Base-by-base conservation (phyloP, 306 rosid genomes). In the Glycine latifolia region DNA sequence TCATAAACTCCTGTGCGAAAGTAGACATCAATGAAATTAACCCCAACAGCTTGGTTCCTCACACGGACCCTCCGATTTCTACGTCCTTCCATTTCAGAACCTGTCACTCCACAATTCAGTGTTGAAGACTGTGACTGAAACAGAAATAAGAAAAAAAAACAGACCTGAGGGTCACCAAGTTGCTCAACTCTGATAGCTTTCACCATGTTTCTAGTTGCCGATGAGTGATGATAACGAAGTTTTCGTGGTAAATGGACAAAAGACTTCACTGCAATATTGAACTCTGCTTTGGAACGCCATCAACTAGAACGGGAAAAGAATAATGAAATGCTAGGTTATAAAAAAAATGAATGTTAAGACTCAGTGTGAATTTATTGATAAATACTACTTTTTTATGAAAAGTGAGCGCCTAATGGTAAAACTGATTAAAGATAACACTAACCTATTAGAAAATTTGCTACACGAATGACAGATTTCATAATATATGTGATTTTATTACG, bases 41-140 rank as follows among this genome's bases (percentile, higher is more conserved):
- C 20, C 26, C 98, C 97, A 74, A 91, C 59, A 20, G 98, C 97
- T 84, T 85, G 88, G 87, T 88, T 87, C 86, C 63, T 91, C 37
- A 91, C 91, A 37, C 90, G 92, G 55, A 93, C 86, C 81, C 91
- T 66, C 89, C 94, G 7, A 91, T 79, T 78, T 89, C 90, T 79
- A 91, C 92, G 79, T 92, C 92, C 73, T 92, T 94, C 96, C 91
- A 91, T 78, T 87, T 91, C 60, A 93, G 88, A 33, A 92, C 97
- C 97, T 92, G 80, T 46, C 73, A 68, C 6, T 39, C 59, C 61
- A 54, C 71, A 47, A 76, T 76, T 26, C 6, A 60, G 71, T 12
- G 13, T 20, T 59, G 1, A 20, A 55, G 16, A 0, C 13, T 4
- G 33, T 4, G 35, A 20, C 3, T 61, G 68, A 67, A 1, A 3